Evolutionary conservation across 2,329 filamentous ascomycete genomes (phyloP).

Genomic region (Cladosporium sp.): DNA sequence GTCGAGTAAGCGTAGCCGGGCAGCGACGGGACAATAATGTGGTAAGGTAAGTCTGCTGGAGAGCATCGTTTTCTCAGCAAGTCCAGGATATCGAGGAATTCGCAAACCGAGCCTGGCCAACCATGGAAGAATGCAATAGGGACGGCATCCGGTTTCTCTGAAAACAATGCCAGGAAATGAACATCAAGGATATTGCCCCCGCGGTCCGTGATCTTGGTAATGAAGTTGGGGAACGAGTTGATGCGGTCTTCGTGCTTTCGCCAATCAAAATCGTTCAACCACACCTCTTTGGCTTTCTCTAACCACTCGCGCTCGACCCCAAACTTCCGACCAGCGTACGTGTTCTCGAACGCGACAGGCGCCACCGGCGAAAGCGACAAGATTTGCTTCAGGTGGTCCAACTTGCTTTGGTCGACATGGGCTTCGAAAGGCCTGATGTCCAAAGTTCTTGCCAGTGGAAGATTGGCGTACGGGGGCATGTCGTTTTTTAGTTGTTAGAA

Average conservation of each 20-base stretch:
- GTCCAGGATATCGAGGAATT: slow-evolving; percentile 30
- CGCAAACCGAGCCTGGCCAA: slow-evolving; percentile 36
- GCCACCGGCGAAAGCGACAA: slow-evolving; percentile 46
- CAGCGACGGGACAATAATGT: slow-evolving; percentile 50
- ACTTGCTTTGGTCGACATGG: slow-evolving; percentile 38
- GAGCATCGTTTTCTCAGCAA: slow-evolving; percentile 39
- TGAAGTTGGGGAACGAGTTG: slow-evolving; percentile 51
- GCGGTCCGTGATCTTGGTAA: slow-evolving; percentile 35
- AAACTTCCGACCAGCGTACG: slow-evolving; percentile 33
- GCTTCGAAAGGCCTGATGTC: slow-evolving; percentile 40
- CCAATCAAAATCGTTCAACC: slow-evolving; percentile 33
- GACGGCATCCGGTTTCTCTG: slow-evolving; percentile 36
- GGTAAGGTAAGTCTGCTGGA: slow-evolving; percentile 48
- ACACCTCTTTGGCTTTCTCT: slow-evolving; percentile 31
- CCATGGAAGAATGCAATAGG: slow-evolving; percentile 34
- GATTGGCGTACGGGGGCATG: not conserved
- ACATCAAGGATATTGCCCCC: slow-evolving; percentile 36
- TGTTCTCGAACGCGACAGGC: slow-evolving; percentile 46
- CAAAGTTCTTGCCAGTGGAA: slow-evolving; percentile 35
- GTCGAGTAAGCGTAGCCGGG: slow-evolving; percentile 49
- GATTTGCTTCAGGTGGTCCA: slow-evolving; percentile 44
- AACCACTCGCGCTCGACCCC: slow-evolving; percentile 48
- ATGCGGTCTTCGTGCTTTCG: slow-evolving; percentile 38
- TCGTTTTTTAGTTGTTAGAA: not conserved
- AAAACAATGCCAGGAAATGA: slow-evolving; percentile 54